These are phyloP conservation scores for Incumbomyces lentus DNA, from an alignment of 2,329 filamentous ascomycete species.

Conservation along the genomic window DNA sequence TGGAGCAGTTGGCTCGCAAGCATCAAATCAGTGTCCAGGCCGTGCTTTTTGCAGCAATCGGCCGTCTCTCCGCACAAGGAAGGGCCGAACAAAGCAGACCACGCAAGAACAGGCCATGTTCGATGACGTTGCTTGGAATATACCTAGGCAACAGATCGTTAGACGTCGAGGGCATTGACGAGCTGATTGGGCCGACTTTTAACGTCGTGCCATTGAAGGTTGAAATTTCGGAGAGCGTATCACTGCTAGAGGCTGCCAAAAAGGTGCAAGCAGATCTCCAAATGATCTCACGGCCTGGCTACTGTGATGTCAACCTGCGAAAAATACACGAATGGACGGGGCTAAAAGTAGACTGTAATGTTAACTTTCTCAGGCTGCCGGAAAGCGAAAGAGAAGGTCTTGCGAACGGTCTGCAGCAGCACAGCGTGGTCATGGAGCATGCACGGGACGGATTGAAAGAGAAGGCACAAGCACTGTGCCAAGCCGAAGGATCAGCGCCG, in stretches of 20 bases:
- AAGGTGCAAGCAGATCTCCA: constrained; percentile 59
- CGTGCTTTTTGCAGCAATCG: constrained; percentile 61
- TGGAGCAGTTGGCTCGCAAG: constrained; percentile 33
- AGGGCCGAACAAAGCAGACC: constrained; percentile 21
- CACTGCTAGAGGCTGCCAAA: constrained; percentile 43
- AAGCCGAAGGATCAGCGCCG: neutral
- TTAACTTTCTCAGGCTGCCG: constrained; percentile 66
- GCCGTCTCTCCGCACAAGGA: constrained; percentile 35
- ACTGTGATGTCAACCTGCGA: constrained; percentile 52
- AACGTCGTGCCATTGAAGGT: constrained; percentile 67
- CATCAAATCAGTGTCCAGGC: constrained; percentile 60
- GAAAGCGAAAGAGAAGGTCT: constrained; percentile 22
- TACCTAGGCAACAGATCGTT: constrained; percentile 71
- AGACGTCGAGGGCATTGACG: constrained; percentile 39
- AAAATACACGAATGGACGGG: constrained; percentile 70
- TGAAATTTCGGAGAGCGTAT: constrained; percentile 20
- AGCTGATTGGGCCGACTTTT: constrained; percentile 58
- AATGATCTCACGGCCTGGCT: constrained; percentile 46
- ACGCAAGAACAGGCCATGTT: neutral
- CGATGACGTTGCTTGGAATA: constrained; percentile 57
- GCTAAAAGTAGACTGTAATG: constrained; percentile 57
- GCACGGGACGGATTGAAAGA: neutral
- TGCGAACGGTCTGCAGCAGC: constrained; percentile 5
- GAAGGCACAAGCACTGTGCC: neutral
- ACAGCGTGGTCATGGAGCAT: neutral